Conservation (phyloP, 768 basidiomycete genomes). For the Russula earlei region DNA sequence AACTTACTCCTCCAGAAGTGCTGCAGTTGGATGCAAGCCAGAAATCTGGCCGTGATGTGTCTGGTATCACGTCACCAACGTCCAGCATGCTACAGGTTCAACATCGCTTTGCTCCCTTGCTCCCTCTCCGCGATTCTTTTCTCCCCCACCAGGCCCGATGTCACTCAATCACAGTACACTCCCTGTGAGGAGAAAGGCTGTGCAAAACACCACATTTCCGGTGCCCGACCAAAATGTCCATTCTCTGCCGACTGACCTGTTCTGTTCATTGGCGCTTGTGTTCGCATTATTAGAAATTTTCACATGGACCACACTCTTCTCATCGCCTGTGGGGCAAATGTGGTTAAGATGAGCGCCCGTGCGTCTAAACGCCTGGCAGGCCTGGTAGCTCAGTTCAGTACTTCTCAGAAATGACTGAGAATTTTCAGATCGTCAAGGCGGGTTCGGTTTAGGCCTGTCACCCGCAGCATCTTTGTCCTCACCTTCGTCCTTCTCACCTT, state of each 20-base stretch:
- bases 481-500: conserved; percentile 29
- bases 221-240: too few relatives aligned
- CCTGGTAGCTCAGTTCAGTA: too few relatives aligned
- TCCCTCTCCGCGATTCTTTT: conserved; percentile 31
- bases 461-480: conserved; percentile 19
- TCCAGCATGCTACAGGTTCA: conserved; percentile 27
- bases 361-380: too few relatives aligned
- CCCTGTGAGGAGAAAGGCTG: too few relatives aligned
- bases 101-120: conserved; percentile 27
- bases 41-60: conserved; percentile 23
- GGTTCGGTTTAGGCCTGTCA: conserved; percentile 22
- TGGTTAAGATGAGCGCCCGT: too few relatives aligned
- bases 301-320: too few relatives aligned
- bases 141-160: conserved; percentile 26
- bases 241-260: too few relatives aligned
- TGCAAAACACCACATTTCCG: too few relatives aligned
- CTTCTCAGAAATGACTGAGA: too few relatives aligned
- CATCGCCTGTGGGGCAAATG: too few relatives aligned
- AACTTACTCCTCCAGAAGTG: conserved; percentile 12
- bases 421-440: conserved; percentile 24
- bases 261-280: too few relatives aligned
- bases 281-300: too few relatives aligned
- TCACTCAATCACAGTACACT: conserved; percentile 16
- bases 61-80: conserved; percentile 26
- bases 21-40: conserved; percentile 21